These are phyloP conservation scores for Amaranthus hypochondriacus DNA, from an alignment of 148 eudicot genomes.

Conservation along the genomic window DNA sequence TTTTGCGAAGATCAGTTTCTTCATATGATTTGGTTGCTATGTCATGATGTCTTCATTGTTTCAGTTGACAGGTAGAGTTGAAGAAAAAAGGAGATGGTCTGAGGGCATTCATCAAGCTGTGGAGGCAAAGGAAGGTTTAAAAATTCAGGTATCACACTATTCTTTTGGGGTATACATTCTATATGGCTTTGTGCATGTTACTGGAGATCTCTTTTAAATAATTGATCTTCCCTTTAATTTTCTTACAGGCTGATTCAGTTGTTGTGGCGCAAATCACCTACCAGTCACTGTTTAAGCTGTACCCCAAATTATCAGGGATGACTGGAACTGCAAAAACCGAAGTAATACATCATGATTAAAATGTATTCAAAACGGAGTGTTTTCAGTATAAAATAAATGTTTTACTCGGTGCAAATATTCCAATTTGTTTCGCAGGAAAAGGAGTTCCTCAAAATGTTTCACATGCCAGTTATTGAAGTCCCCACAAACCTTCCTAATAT, in stretches of 20 bases:
- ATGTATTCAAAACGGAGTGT: not conserved
- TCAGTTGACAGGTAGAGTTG: slow-evolving; percentile 97
- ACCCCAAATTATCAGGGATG: slow-evolving; percentile 99
- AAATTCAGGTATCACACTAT: slow-evolving; percentile 57
- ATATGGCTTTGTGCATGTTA: not conserved
- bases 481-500: slow-evolving; percentile 95
- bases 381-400: not conserved
- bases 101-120: slow-evolving; percentile 99
- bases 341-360: slow-evolving; percentile 35
- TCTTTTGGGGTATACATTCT: not conserved
- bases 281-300: slow-evolving; percentile 91
- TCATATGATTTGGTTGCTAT: not conserved
- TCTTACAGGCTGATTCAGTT: slow-evolving; percentile 83
- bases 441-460: slow-evolving; percentile 96
- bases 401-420: slow-evolving; percentile 11
- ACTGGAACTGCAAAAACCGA: slow-evolving; percentile 99
- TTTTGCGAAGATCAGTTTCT: not conserved
- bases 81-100: slow-evolving; percentile 97
- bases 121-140: slow-evolving; percentile 94
- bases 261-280: slow-evolving; percentile 98
- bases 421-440: slow-evolving; percentile 58
- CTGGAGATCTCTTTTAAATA: not conserved
- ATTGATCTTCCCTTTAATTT: slow-evolving; percentile 14
- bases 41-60: slow-evolving; percentile 13
- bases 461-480: slow-evolving; percentile 88